Evolutionary conservation across 371 early-diverging fungal species (phyloP).

Genomic region (Dinochytrium kinnereticum): DNA sequence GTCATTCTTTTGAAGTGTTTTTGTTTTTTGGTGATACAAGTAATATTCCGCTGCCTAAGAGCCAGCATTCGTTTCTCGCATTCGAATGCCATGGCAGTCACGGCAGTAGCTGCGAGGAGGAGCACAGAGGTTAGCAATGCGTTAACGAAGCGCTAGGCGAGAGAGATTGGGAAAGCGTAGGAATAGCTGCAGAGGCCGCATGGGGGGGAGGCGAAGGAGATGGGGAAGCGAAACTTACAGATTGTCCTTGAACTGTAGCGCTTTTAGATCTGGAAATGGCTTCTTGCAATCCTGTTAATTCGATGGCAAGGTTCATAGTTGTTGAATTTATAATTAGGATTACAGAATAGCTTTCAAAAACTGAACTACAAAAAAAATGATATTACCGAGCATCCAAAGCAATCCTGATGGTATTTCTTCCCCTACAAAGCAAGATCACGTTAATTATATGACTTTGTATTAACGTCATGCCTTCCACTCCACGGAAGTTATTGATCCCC

Average conservation of each 20-base stretch:
- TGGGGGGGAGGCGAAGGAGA: too few species aligned
- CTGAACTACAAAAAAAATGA: too few species aligned
- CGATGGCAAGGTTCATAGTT: too few species aligned
- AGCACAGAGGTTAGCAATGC: not conserved
- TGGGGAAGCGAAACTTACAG: slow-evolving; percentile 1
- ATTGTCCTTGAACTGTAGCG: slow-evolving; percentile 15
- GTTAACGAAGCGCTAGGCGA: too few species aligned
- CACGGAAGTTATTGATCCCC: slow-evolving; percentile 17
- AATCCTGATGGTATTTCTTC: slow-evolving; percentile 20
- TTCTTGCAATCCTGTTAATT: slow-evolving; percentile 21
- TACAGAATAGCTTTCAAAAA: too few species aligned
- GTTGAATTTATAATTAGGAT: too few species aligned
- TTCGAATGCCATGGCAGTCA: slow-evolving; percentile 15
- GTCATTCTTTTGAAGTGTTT: not conserved
- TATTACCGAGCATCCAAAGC: slow-evolving; percentile 14
- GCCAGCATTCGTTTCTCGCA: not conserved
- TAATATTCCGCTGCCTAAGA: not conserved
- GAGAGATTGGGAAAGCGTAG: too few species aligned
- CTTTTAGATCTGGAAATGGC: slow-evolving; percentile 6
- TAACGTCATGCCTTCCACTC: slow-evolving; percentile 13
- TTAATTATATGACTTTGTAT: not conserved
- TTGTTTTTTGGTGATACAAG: not conserved
- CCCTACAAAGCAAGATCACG: too few species aligned
- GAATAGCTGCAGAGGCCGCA: too few species aligned
- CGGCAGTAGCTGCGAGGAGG: not conserved